Evolutionary conservation across 192 early-diverging fungal species (phyloP).

Genomic region (Thoreauomyces humboldtii): DNA sequence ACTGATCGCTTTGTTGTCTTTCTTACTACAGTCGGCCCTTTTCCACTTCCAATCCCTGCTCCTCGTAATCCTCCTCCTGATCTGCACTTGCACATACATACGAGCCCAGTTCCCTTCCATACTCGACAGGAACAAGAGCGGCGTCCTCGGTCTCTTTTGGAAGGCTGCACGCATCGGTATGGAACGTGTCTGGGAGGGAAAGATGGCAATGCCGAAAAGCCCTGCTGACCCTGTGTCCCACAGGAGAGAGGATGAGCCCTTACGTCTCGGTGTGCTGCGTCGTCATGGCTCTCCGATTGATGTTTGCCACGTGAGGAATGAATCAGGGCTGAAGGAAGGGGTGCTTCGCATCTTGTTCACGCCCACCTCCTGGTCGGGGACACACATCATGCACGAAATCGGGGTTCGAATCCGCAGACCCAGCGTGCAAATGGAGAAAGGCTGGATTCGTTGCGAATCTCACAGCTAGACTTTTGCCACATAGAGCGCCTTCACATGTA

Average conservation of each 20-base stretch:
- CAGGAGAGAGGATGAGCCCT: conserved; percentile 90
- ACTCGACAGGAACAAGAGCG: conserved; percentile 85
- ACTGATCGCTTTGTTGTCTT: no score
- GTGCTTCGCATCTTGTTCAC: no score
- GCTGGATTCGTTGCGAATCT: no score
- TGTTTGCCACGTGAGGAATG: conserved; percentile 19
- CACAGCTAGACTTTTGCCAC: no score
- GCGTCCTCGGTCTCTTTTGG: conserved; percentile 90
- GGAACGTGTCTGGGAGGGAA: neutral
- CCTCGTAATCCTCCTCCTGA: conserved; percentile 85
- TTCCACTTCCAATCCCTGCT: conserved; percentile 95
- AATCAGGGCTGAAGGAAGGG: no score
- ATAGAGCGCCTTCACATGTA: no score
- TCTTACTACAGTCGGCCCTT: conserved; percentile 71
- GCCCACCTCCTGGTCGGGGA: no score
- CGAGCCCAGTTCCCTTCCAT: conserved; percentile 83
- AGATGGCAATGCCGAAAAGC: neutral
- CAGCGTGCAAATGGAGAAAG: no score
- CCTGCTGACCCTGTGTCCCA: neutral
- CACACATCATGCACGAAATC: no score
- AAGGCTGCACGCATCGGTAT: conserved; percentile 89
- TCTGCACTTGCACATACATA: conserved; percentile 97
- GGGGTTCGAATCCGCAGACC: no score
- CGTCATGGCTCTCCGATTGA: conserved; percentile 63
- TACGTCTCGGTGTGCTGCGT: conserved; percentile 91